A percentile compares a stretch with the other conserved stretches of the same genome.
Conservation (phyloP, 306 rosid species). For the Ammopiptanthus mongolicus region DNA sequence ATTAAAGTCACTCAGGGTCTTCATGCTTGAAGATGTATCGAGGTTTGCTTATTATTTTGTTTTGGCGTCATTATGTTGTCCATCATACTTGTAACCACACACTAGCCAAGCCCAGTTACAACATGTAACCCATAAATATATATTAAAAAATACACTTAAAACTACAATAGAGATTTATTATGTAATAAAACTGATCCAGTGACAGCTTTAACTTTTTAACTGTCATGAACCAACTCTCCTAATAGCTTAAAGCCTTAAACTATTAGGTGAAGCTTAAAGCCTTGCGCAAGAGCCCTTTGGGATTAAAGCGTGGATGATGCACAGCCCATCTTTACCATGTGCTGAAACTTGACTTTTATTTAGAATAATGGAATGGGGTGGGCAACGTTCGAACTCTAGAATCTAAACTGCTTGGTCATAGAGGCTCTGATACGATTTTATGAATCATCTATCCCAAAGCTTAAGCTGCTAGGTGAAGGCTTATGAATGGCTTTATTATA, state of each 20-base stretch:
- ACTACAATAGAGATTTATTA: not conserved
- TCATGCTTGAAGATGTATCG: conserved; percentile 89
- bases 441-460: not conserved
- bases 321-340: not conserved
- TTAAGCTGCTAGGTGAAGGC: not conserved
- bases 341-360: not conserved
- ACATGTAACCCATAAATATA: not conserved
- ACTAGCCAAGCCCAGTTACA: not conserved
- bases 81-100: not conserved
- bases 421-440: too few species aligned
- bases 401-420: too few species aligned
- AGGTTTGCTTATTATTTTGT: conserved; percentile 48
- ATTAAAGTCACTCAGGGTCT: conserved; percentile 68
- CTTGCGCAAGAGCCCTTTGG: not conserved
- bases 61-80: conserved; percentile 4
- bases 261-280: not conserved
- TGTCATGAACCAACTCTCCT: not conserved
- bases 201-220: not conserved
- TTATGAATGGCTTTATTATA: too few species aligned
- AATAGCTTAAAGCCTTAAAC: too few species aligned
- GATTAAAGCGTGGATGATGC: not conserved
- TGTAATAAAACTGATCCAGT: not conserved
- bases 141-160: not conserved
- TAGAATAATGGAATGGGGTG: too few species aligned
- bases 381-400: too few species aligned